Evolutionary conservation across 2,329 filamentous ascomycete genomes (phyloP).

Genomic region (Aspergillus chevalieri): DNA sequence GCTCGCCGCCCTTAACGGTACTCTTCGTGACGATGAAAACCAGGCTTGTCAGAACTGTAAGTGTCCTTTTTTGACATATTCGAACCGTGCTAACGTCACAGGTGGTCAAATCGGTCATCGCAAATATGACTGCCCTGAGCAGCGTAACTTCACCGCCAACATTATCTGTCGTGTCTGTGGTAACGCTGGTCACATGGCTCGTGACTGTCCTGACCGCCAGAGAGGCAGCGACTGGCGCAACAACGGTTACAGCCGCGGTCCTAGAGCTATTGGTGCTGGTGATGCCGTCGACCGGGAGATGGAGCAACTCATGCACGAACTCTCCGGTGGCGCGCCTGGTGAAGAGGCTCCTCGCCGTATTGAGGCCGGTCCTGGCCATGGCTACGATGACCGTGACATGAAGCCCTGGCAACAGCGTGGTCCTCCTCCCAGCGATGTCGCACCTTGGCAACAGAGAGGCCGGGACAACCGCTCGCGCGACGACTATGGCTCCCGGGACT

Average conservation of each 20-base stretch:
- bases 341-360: conserved; percentile 68
- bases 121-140: conserved; percentile 97
- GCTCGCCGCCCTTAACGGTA: conserved; percentile 96
- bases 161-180: conserved; percentile 98
- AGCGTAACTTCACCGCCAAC: conserved; percentile 97
- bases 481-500: conserved; percentile 38
- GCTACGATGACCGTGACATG: conserved; percentile 47
- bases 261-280: conserved; percentile 64
- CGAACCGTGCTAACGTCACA: conserved; percentile 22
- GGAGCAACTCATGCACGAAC: conserved; percentile 98
- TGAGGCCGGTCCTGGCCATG: conserved; percentile 68
- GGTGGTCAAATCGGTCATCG: conserved; percentile 95
- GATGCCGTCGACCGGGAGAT: conserved; percentile 91
- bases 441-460: conserved; percentile 63
- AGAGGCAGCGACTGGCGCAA: conserved; percentile 90
- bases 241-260: conserved; percentile 44
- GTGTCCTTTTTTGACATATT: conserved; percentile 16
- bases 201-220: conserved; percentile 92
- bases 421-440: conserved; percentile 63
- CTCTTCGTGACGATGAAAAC: conserved; percentile 96
- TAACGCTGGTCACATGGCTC: conserved; percentile 96
- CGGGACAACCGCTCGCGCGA: conserved; percentile 50
- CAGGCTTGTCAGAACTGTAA: conserved; percentile 95
- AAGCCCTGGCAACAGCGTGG: conserved; percentile 87
- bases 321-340: conserved; percentile 64